These are phyloP conservation scores for Paecilomyces fulvus DNA, from an alignment of 2,329 filamentous ascomycete genomes.

Conservation along the genomic window DNA sequence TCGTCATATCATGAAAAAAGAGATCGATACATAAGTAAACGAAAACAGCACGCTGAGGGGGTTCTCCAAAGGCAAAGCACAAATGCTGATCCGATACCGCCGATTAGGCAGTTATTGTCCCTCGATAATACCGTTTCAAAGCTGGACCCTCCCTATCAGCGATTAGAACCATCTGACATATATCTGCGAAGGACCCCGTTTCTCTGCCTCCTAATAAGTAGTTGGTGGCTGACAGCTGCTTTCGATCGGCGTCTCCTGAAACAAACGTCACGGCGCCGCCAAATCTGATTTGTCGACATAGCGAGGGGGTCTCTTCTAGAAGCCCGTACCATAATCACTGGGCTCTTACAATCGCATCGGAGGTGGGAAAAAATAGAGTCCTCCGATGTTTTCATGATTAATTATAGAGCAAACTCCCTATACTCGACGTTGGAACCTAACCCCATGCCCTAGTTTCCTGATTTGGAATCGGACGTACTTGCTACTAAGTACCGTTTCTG, in stretches of 20 bases:
- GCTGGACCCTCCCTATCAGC: neutral
- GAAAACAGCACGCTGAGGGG: neutral
- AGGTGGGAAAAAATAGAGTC: neutral
- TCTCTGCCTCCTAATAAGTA: neutral
- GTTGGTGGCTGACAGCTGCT: neutral
- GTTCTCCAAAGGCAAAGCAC: neutral
- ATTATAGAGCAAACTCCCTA: neutral
- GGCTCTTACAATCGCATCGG: neutral
- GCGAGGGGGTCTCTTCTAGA: neutral
- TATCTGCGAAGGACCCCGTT: neutral
- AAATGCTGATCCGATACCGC: neutral
- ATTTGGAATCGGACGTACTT: too few species aligned
- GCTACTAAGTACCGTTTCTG: too few species aligned
- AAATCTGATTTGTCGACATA: neutral
- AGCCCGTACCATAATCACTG: neutral
- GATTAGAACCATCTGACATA: neutral
- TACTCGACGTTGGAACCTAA: neutral
- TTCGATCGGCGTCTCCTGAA: neutral
- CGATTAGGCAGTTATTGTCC: neutral
- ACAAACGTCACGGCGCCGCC: neutral
- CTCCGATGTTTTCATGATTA: neutral
- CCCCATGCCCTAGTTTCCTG: too few species aligned
- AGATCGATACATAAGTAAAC: too few species aligned
- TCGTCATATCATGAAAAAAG: neutral
- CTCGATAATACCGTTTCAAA: neutral